Evolutionary conservation across 2,329 filamentous ascomycete species (phyloP), one percentile per base, ranked within the genome.

Genomic region (Lecanicillium sp.): DNA sequence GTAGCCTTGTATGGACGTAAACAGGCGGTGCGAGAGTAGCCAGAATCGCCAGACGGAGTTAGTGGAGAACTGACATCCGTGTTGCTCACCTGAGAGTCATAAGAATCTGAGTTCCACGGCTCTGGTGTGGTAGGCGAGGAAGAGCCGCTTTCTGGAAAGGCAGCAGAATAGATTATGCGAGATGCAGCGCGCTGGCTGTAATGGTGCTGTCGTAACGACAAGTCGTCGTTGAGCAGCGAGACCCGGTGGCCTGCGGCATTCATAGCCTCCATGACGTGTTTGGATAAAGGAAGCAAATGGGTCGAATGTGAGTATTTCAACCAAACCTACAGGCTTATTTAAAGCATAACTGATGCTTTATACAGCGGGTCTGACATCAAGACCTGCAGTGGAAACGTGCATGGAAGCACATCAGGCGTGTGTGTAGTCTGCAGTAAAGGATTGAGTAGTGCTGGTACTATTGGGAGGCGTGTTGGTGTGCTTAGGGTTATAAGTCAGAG

Each of bases 91-190:
- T 74, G 70, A 9, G 75, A 80, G 51, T 80, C 76, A 54, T 75
- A 79, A 1, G 76, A 80, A 48, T 77, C 63, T 37, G 75, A 76
- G 31, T 75, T 71, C 35, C 72, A 57, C n/a, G 80, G 66, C 48
- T 73, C 70, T 20, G 76, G 75, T 1, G 71, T 73, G 47, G 66
- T 64, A 34, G 70, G 65, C 15, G 69, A 68, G 4, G 67, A 67
- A 3, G 70, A 70, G 38, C 44, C 51, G 45, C 60, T 64, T 37
- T 63, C 11, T n/a, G 22, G 56, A 13, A 60, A 50, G 19, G 57
- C 51, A 42, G 59, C 51, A 48, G 63, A 64, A 12, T 42, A 57
- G 50, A 33, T 52, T 48, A 51, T 45, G 38, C 61, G 59, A 51
- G 51, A 58, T 33, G 61, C 49, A 7, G 56, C 48, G 42, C 56